These are phyloP conservation scores for Trichophyton mentagrophytes DNA, from an alignment of 2,329 filamentous ascomycete species.

Conservation along the genomic window DNA sequence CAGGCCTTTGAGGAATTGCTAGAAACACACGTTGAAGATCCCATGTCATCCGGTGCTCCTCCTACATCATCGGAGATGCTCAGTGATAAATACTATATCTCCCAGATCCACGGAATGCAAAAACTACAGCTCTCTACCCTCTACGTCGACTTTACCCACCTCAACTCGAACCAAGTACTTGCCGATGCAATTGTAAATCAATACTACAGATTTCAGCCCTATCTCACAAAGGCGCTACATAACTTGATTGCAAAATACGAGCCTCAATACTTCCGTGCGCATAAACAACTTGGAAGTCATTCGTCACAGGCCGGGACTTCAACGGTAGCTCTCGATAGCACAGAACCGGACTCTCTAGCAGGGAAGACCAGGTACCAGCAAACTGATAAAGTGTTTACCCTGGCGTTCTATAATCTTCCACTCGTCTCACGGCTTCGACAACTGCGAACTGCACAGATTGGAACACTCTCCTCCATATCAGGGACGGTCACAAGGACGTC, in stretches of 20 bases:
- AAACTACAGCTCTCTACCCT: slow-evolving; percentile 52
- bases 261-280: slow-evolving; percentile 83
- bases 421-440: slow-evolving; percentile 75
- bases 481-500: slow-evolving; percentile 94
- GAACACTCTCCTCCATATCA: slow-evolving; percentile 86
- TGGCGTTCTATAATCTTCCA: slow-evolving; percentile 87
- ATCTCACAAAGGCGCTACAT: slow-evolving; percentile 75
- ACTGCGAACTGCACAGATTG: slow-evolving; percentile 78
- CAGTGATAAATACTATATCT: slow-evolving; percentile 53
- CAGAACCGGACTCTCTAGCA: slow-evolving; percentile 41
- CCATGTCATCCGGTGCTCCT: slow-evolving; percentile 39
- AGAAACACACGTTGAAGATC: slow-evolving; percentile 48
- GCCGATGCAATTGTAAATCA: slow-evolving; percentile 76
- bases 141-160: slow-evolving; percentile 61
- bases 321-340: slow-evolving; percentile 45
- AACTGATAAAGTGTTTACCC: slow-evolving; percentile 87
- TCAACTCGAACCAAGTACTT: slow-evolving; percentile 64
- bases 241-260: slow-evolving; percentile 92
- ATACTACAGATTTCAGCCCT: slow-evolving; percentile 92
- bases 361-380: slow-evolving; percentile 80
- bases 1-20: slow-evolving; percentile 51
- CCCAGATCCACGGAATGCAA: slow-evolving; percentile 51
- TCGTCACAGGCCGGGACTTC: slow-evolving; percentile 58
- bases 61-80: slow-evolving; percentile 42
- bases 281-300: slow-evolving; percentile 63